Percentiles rank a stretch among this genome's conserved stretches.
phyloP scores from a whole-genome alignment of 202 grass and related monocot species.

The Digitaria exilis region DNA sequence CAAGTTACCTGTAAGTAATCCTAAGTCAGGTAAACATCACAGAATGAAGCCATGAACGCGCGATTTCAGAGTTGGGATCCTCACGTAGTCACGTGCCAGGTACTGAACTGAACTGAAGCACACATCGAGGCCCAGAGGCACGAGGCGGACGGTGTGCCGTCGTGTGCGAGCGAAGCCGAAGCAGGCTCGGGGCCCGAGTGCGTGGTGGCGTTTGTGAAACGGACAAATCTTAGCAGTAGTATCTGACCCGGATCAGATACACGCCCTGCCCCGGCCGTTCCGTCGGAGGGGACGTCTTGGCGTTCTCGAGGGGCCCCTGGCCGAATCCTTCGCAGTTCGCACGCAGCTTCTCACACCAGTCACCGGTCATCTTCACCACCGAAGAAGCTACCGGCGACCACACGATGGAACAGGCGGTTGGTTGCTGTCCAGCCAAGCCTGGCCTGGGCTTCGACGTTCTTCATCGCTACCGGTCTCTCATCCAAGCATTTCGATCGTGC shows the following conservation, averaged over 20 bases:
- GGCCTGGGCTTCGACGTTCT: neutral
- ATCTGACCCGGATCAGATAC: too few relatives aligned
- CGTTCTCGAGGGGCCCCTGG: neutral
- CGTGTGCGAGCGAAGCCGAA: neutral
- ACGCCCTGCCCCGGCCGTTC: too few relatives aligned
- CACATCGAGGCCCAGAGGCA: neutral
- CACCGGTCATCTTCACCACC: too few relatives aligned
- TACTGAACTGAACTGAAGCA: neutral
- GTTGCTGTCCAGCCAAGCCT: neutral
- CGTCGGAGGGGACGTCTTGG: neutral
- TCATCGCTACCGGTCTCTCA: neutral
- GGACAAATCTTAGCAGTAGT: slow-evolving; percentile 5
- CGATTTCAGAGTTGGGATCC: neutral
- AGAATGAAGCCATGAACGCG: too few relatives aligned
- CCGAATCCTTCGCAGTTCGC: neutral
- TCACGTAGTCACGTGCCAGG: neutral
- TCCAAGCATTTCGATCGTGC: neutral
- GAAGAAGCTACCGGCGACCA: neutral
- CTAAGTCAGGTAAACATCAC: too few relatives aligned
- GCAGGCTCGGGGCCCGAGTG: neutral
- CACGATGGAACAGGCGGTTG: neutral
- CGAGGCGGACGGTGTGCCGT: neutral
- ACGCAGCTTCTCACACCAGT: neutral
- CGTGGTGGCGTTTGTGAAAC: neutral
- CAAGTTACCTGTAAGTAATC: too few relatives aligned